Evolutionary conservation across 129 eudicot genomes (phyloP).

Genomic region (Apium graveolens): DNA sequence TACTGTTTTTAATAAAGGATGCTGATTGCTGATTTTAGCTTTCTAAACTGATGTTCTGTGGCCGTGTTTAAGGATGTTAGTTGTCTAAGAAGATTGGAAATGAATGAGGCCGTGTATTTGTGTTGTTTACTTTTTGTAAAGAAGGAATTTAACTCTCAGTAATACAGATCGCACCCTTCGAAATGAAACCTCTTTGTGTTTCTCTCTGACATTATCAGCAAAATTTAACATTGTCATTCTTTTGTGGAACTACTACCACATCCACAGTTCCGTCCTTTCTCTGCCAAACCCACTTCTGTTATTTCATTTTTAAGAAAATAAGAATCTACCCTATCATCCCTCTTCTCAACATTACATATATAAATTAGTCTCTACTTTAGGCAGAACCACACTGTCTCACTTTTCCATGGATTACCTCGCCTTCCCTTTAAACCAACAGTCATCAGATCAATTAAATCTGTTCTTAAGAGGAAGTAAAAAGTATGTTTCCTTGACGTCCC

Average conservation of each 20-base stretch:
- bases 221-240: conserved; percentile 18
- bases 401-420: neutral
- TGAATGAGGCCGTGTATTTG: neutral
- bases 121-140: neutral
- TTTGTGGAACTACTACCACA: neutral
- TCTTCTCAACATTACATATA: neutral
- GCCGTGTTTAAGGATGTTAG: neutral
- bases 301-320: neutral
- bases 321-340: neutral
- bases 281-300: conserved; percentile 50
- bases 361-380: neutral
- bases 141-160: no score
- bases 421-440: neutral
- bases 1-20: neutral
- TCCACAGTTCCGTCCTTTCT: conserved; percentile 23
- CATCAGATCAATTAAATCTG: neutral
- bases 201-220: conserved; percentile 21
- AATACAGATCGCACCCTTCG: conserved; percentile 24
- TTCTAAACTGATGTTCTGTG: no score
- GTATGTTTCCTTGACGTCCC: no score
- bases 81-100: neutral
- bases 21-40: neutral
- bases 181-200: conserved; percentile 43
- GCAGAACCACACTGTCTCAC: neutral
- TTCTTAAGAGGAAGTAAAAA: neutral